Evolutionary conservation across 257 asterid species (phyloP).

Genomic region (Linderniella brevidens): DNA sequence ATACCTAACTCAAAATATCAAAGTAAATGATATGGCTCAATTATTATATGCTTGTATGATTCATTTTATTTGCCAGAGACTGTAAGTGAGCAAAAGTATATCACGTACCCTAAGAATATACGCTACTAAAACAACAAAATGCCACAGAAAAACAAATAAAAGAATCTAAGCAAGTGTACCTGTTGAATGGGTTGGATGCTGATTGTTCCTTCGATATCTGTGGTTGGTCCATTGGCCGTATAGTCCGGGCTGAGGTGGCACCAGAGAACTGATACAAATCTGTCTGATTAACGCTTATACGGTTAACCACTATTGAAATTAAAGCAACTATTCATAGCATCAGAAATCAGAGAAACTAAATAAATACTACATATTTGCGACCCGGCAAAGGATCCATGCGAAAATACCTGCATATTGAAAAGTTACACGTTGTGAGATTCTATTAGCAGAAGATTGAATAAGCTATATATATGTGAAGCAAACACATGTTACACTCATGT

Average conservation of each 20-base stretch:
- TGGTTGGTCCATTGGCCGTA: conserved; percentile 83
- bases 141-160: neutral
- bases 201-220: conserved; percentile 90
- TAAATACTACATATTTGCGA: conserved; percentile 60
- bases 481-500: conserved; percentile 38
- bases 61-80: no score
- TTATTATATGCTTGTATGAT: no score
- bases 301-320: conserved; percentile 4
- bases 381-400: conserved; percentile 95
- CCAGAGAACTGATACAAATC: conserved; percentile 45
- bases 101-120: no score
- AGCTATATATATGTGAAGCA: conserved; percentile 5
- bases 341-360: conserved; percentile 1
- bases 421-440: no score
- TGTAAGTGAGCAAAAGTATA: no score
- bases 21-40: no score
- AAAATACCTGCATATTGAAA: conserved; percentile 45
- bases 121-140: neutral
- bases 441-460: conserved; percentile 5
- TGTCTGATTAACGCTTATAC: conserved; percentile 3
- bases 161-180: conserved; percentile 21
- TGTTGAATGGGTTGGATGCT: conserved; percentile 89
- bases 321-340: conserved; percentile 1
- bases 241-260: conserved; percentile 75
- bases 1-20: conserved; percentile 24